phyloP scores from a whole-genome alignment of 2,329 filamentous ascomycete species.

The Aureobasidium melanogenum region DNA sequence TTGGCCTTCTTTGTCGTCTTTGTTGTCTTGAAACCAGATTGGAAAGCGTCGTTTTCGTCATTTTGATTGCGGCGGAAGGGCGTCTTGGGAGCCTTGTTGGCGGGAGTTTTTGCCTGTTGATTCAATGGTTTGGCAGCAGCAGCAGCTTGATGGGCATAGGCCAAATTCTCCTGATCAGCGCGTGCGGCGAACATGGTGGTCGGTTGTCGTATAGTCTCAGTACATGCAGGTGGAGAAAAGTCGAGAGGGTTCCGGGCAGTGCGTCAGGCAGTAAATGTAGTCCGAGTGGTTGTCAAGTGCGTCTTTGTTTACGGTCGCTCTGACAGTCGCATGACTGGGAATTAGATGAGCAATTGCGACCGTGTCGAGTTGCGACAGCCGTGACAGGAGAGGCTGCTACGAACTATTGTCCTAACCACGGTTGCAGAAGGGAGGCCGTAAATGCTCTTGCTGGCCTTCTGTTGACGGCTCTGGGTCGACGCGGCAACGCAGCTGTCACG shows the following conservation, averaged over 20 bases:
- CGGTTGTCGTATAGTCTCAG: background rate
- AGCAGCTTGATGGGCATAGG: slow-evolving; percentile 63
- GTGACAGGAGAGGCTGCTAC: background rate
- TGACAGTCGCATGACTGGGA: background rate
- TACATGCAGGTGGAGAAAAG: background rate
- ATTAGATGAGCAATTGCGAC: background rate
- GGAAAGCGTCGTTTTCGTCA: slow-evolving; percentile 72
- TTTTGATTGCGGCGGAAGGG: slow-evolving; percentile 69
- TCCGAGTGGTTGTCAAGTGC: background rate
- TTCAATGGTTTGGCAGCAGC: slow-evolving; percentile 64
- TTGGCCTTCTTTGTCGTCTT: slow-evolving; percentile 48
- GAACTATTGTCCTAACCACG: background rate
- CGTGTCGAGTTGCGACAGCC: background rate
- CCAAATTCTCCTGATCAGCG: slow-evolving; percentile 80
- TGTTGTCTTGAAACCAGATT: slow-evolving; percentile 48
- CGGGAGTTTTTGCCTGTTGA: slow-evolving; percentile 72
- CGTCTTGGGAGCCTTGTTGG: slow-evolving; percentile 67
- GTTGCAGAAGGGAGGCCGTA: slow-evolving; percentile 4
- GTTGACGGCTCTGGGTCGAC: slow-evolving; percentile 4
- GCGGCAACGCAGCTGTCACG: background rate
- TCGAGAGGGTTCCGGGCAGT: background rate
- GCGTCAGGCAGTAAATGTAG: background rate
- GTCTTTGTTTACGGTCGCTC: background rate
- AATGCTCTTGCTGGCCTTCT: background rate
- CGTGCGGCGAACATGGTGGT: slow-evolving; percentile 60